Percentiles rank a stretch among this genome's conserved stretches.
Evolutionary conservation across 2,329 filamentous ascomycete species (phyloP).

Genomic region (Aspergillus versicolor): DNA sequence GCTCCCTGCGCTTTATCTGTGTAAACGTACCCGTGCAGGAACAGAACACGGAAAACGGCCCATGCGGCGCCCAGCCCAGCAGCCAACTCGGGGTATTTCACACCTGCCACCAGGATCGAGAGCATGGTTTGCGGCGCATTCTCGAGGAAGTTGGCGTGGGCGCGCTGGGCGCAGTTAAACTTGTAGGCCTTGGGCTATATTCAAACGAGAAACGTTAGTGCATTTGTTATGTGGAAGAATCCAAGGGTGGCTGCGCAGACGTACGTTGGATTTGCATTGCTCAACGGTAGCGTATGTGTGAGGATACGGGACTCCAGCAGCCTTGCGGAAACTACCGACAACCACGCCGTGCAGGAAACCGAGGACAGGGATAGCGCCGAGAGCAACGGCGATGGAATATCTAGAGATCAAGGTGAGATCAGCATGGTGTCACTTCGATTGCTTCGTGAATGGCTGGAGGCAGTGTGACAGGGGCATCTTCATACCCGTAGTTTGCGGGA

Average conservation of each 20-base stretch:
- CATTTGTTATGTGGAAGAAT: slow-evolving; percentile 20
- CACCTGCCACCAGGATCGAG: slow-evolving; percentile 54
- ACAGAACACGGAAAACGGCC: slow-evolving; percentile 52
- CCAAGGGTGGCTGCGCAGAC: not conserved
- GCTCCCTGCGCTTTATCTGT: slow-evolving; percentile 38
- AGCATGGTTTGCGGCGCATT: slow-evolving; percentile 54
- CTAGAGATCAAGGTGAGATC: slow-evolving; percentile 35
- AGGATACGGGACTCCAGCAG: slow-evolving; percentile 57
- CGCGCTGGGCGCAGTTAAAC: slow-evolving; percentile 56
- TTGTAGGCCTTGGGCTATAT: slow-evolving; percentile 42
- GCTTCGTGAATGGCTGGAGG: not conserved
- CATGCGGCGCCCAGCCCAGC: slow-evolving; percentile 50
- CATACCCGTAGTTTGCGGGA: slow-evolving; percentile 51
- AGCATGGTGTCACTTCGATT: not conserved
- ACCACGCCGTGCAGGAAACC: slow-evolving; percentile 52
- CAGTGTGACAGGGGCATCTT: not conserved
- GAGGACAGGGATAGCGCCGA: slow-evolving; percentile 55
- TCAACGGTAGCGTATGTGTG: slow-evolving; percentile 58
- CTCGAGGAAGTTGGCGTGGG: slow-evolving; percentile 61
- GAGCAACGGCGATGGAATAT: slow-evolving; percentile 55
- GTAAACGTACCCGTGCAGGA: slow-evolving; percentile 48
- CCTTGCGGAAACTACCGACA: slow-evolving; percentile 49
- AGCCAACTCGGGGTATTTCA: slow-evolving; percentile 52
- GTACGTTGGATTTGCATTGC: slow-evolving; percentile 50
- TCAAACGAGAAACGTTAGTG: not conserved